These are phyloP conservation scores for Elsinoe fawcettii DNA, from an alignment of 2,329 filamentous ascomycete genomes.

Conservation along the genomic window DNA sequence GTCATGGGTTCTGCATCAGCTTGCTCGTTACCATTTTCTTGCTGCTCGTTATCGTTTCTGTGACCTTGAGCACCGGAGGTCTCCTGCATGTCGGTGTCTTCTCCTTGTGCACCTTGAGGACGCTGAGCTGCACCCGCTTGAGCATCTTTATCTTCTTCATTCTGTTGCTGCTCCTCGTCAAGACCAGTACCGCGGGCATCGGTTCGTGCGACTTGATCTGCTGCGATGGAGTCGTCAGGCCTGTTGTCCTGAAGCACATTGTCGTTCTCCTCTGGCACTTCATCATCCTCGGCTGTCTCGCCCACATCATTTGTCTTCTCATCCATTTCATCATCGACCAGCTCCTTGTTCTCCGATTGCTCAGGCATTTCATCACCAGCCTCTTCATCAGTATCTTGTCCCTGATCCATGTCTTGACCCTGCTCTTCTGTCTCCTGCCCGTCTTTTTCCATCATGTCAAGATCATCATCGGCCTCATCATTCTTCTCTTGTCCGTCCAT, in stretches of 20 bases:
- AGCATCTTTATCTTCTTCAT: constrained; percentile 42
- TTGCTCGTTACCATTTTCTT: constrained; percentile 15
- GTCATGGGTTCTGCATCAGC: constrained; percentile 14
- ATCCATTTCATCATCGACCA: constrained; percentile 33
- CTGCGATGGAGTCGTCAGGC: constrained; percentile 20
- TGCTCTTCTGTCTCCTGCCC: constrained; percentile 23
- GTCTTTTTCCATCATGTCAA: constrained; percentile 21
- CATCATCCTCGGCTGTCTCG: constrained; percentile 33
- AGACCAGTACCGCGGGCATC: constrained; percentile 43
- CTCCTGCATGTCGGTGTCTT: constrained; percentile 46
- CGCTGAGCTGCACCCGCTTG: constrained; percentile 52
- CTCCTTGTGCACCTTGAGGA: constrained; percentile 59
- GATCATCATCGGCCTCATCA: constrained; percentile 35
- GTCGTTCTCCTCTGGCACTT: constrained; percentile 17
- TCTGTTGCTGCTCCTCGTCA: constrained; percentile 55
- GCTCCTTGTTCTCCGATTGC: constrained; percentile 31
- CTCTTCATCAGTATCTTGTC: constrained; percentile 40
- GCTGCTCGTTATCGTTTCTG: constrained; percentile 16
- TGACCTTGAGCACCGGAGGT: constrained; percentile 20
- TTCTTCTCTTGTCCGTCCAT: constrained; percentile 59
- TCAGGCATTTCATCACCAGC: constrained; percentile 30
- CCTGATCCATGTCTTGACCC: constrained; percentile 21
- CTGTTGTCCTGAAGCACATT: constrained; percentile 20
- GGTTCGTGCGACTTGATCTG: constrained; percentile 19
- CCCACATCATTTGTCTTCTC: constrained; percentile 38